Evolutionary conservation across 768 basidiomycete species (phyloP), one percentile per base, ranked within the genome.

Genomic region (Tephrocybe sp.): DNA sequence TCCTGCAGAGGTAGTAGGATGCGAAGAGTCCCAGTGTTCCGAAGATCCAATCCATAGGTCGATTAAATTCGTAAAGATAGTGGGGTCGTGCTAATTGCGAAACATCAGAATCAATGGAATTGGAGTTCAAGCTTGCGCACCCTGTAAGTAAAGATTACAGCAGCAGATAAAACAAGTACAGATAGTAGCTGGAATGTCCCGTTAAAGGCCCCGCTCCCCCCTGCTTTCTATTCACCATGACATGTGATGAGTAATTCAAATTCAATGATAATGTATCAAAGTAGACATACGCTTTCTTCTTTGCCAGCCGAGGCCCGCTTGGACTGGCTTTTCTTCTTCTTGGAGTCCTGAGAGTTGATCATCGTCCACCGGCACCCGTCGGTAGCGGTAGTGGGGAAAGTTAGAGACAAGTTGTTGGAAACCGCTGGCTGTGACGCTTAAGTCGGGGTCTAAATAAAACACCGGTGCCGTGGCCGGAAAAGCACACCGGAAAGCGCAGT

Each of bases 41-140:
- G 71, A 72, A 47, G 69, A 66, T 33, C 73, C 73, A 45, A 74
- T 68, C 67, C 67, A 74, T 18, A 66, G 62, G 37, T 68, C 61
- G 12, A 72, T 42, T 11, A 72, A 50, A 18, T 61, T 51, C 3
- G 54, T 52, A 21, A 69, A 45, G 18, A 61, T 34, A 22, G 45
- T 29, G 15, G 52, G 53, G 46, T 60, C 47, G 53, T 54, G 44
- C 48, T 54, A 16, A 9, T 18, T 27, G 7, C 31, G 11, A 13
- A 23, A 19, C 5, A 13, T 45, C 16, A 29, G 16, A 27, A 39
- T 41, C 8, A 7, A n/a, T 30, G 18, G 10, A 19, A 25, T n/a
- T 36, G 25, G 29, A 5, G 7, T 24, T 27, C 27, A 23, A 30
- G 27, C 34, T 34, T 13, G 49, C 54, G 38, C 36, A 58, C 59